Evolutionary conservation across 495 filamentous ascomycete genomes (phyloP), one percentile per base, ranked within the genome.

Genomic region (Oidiodendron maius): DNA sequence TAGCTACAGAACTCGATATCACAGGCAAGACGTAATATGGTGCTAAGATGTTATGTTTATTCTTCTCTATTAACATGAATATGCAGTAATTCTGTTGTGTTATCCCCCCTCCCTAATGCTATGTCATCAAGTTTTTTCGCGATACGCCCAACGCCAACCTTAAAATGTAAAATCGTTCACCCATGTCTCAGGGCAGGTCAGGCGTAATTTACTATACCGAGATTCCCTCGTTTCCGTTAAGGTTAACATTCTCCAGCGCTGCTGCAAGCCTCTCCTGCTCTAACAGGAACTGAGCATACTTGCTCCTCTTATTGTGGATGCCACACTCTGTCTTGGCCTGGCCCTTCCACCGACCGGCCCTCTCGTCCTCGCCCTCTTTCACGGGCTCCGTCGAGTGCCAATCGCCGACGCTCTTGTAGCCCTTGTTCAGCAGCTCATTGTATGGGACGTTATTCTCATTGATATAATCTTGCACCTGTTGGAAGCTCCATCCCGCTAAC

Each of bases 391-490:
- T 98, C 28, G 87, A 93, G 72, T 98, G 93, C 87, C 91, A 97
- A 68, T 98, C 93, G 53, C 93, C 93, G 52, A 98, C 74, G 52
- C 87, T 93, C 78, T 97, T 96, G 78, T 98, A 98, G 13, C 94
- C 90, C 46, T 71, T 74, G 70, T 97, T 87, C 3, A 98, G 75
- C 10, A 98, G 75, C 46, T 76, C 83, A 61, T 98, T 98, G 76
- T 96, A 97, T 1, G 93, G 94, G 3, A 98, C 87, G 48, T 93
- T 62, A 70, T 96, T 77, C 52, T 84, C 82, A 46, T 80, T 74
- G 72, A 96, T 73, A 66, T 98, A 98, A 26, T 76, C 75, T 66
- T 88, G 80, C 38, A 98, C 93, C 63, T 96, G 86, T 46, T 80
- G 68, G 67, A 97, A 97, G 34, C 81, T 74, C 93, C 93, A 98